Evolutionary conservation across 495 filamentous ascomycete species (phyloP).

Genomic region (Talaromyces ruber): DNA sequence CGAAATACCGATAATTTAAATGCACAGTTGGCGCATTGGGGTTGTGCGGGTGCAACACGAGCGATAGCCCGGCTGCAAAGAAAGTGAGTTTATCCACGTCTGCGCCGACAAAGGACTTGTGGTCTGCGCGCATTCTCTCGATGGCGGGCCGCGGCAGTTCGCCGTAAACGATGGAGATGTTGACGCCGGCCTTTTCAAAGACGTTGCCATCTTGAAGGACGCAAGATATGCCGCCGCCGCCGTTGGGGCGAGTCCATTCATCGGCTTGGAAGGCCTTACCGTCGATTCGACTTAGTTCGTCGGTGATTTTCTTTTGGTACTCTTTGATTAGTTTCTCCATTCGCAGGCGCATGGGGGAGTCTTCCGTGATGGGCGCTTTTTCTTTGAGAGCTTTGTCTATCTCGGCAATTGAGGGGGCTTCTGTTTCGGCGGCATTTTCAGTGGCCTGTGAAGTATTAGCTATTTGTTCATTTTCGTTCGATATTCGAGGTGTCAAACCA

Average conservation of each 20-base stretch:
- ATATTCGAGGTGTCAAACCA: conserved; percentile 35
- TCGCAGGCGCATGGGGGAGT: conserved; percentile 90
- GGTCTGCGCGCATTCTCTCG: conserved; percentile 86
- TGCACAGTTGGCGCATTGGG: conserved; percentile 97
- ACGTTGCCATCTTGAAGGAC: conserved; percentile 93
- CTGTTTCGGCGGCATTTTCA: conserved; percentile 42
- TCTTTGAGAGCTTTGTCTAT: conserved; percentile 36
- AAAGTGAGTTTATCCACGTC: conserved; percentile 76
- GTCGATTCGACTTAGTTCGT: conserved; percentile 72
- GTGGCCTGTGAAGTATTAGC: conserved; percentile 26
- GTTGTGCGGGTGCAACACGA: conserved; percentile 88
- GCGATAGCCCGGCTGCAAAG: conserved; percentile 87
- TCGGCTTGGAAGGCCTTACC: conserved; percentile 73
- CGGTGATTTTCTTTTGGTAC: conserved; percentile 80
- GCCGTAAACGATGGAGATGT: conserved; percentile 90
- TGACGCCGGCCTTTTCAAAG: conserved; percentile 97
- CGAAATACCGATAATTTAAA: conserved; percentile 98
- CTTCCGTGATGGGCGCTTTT: conserved; percentile 35
- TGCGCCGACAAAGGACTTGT: conserved; percentile 74
- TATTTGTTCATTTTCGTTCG: conserved; percentile 6
- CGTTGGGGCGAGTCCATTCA: conserved; percentile 79
- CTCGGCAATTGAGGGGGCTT: conserved; percentile 49
- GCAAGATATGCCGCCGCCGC: conserved; percentile 81
- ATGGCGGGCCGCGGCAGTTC: conserved; percentile 82
- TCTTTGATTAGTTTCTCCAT: conserved; percentile 95